These are phyloP conservation scores for Saccharomycopsis sp. DNA, from an alignment of 805 yeast genomes.

Conservation along the genomic window DNA sequence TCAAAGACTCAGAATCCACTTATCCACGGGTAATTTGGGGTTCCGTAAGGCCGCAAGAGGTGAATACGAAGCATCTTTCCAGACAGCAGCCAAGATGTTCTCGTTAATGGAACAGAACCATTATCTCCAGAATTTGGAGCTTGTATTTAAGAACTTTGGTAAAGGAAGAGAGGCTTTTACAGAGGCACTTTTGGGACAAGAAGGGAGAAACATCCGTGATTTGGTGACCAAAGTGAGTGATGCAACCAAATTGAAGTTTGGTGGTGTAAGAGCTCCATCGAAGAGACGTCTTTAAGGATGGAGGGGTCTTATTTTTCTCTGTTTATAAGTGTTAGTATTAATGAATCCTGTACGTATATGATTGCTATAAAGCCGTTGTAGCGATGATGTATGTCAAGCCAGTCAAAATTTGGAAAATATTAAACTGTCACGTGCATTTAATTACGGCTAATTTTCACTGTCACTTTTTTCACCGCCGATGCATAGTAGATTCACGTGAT, in stretches of 20 bases:
- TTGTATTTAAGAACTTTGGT: slow-evolving; percentile 76
- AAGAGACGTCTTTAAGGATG: slow-evolving; percentile 56
- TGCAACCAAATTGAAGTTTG: slow-evolving; percentile 76
- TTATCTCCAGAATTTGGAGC: slow-evolving; percentile 58
- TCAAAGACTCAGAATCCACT: slow-evolving; percentile 60
- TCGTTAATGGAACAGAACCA: slow-evolving; percentile 59
- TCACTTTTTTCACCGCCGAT: background rate
- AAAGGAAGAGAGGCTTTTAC: slow-evolving; percentile 85
- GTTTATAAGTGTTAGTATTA: background rate
- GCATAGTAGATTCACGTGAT: background rate
- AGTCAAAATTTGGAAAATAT: too few species aligned
- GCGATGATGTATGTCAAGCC: too few species aligned
- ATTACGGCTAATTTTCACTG: background rate
- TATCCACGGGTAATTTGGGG: slow-evolving; percentile 82
- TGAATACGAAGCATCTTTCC: slow-evolving; percentile 90
- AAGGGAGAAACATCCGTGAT: slow-evolving; percentile 66
- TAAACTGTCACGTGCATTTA: background rate
- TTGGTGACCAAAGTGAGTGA: slow-evolving; percentile 68
- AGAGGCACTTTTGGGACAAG: slow-evolving; percentile 81
- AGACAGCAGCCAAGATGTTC: slow-evolving; percentile 69
- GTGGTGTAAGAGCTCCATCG: slow-evolving; percentile 86
- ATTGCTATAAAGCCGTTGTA: too few species aligned
- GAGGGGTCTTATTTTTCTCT: background rate
- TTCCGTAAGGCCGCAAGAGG: slow-evolving; percentile 86
- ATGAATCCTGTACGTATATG: background rate